A percentile compares a stretch with the other conserved stretches of the same genome.
phyloP scores from a whole-genome alignment of 2,329 filamentous ascomycete species.

The Fusarium sp. region DNA sequence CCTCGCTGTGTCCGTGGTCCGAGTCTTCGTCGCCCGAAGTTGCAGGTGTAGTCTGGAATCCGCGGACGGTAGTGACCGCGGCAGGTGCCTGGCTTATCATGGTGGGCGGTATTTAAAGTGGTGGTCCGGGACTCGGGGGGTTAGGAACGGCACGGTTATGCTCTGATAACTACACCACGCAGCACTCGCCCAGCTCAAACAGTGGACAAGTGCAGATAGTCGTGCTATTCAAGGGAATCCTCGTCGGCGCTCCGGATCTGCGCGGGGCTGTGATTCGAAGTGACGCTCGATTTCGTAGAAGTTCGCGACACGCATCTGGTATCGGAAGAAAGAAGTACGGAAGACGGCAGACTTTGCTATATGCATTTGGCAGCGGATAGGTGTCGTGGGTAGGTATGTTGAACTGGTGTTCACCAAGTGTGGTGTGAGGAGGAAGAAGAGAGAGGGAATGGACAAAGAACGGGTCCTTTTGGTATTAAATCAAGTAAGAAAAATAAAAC shows the following conservation, averaged over 20 bases:
- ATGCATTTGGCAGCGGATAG: slow-evolving; percentile 63
- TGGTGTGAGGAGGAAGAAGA: slow-evolving; percentile 42
- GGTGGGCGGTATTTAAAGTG: slow-evolving; percentile 35
- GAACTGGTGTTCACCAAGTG: slow-evolving; percentile 41
- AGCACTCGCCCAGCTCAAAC: slow-evolving; percentile 26
- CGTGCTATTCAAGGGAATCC: slow-evolving; percentile 57
- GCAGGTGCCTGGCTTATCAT: slow-evolving; percentile 61
- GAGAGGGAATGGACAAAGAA: slow-evolving; percentile 27
- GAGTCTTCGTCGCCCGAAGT: slow-evolving; percentile 69
- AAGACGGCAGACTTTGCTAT: slow-evolving; percentile 59
- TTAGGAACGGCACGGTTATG: slow-evolving; percentile 31
- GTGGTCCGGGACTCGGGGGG: neutral
- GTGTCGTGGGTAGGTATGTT: slow-evolving; percentile 25
- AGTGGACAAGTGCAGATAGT: slow-evolving; percentile 33
- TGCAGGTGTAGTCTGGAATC: slow-evolving; percentile 64
- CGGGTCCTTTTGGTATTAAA: slow-evolving; percentile 34
- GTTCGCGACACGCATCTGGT: slow-evolving; percentile 66
- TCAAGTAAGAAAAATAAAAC: slow-evolving; percentile 8
- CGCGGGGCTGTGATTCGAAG: slow-evolving; percentile 62
- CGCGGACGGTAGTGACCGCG: slow-evolving; percentile 66
- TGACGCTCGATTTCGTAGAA: slow-evolving; percentile 60
- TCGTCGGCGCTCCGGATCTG: slow-evolving; percentile 69
- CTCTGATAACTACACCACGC: slow-evolving; percentile 32
- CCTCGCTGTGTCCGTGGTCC: slow-evolving; percentile 56
- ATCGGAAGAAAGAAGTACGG: slow-evolving; percentile 60